phyloP scores from a whole-genome alignment of 306 rosid genomes.

The Acacia confusa region DNA sequence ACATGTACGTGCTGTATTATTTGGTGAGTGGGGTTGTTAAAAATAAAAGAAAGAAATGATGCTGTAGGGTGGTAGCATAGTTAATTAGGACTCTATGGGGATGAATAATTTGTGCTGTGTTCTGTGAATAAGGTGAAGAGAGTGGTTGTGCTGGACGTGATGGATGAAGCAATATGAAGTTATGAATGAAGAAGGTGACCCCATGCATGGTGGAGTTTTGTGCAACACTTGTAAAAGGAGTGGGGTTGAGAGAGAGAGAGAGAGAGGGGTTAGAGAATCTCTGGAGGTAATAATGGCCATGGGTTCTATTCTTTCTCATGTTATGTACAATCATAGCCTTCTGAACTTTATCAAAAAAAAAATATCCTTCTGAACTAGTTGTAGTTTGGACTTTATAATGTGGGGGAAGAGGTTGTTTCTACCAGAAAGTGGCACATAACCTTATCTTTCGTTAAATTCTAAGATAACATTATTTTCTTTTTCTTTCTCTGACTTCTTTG shows the following conservation, averaged over 20 bases:
- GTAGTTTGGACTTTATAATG: constrained; percentile 30
- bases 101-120: constrained; percentile 14
- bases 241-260: constrained; percentile 22
- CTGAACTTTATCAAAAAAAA: too few relatives aligned
- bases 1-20: constrained; percentile 32
- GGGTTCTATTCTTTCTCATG: constrained; percentile 33
- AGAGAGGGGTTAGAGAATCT: constrained; percentile 40
- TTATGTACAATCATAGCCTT: constrained; percentile 28
- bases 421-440: constrained; percentile 31
- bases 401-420: constrained; percentile 29
- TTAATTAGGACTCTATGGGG: neutral
- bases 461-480: constrained; percentile 24
- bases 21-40: constrained; percentile 37
- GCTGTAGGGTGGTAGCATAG: constrained; percentile 3
- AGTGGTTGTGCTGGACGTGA: constrained; percentile 37
- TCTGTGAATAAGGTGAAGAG: neutral
- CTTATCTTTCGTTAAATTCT: constrained; percentile 9
- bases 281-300: constrained; percentile 45
- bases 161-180: constrained; percentile 36
- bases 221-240: constrained; percentile 28
- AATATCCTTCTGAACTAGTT: constrained; percentile 29
- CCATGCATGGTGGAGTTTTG: constrained; percentile 47
- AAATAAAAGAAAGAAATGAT: constrained; percentile 34
- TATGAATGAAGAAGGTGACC: constrained; percentile 36
- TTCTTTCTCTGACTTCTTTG: constrained; percentile 42